These are phyloP conservation scores for Plantago lanceolata DNA, from an alignment of 305 asterid genomes.

Conservation along the genomic window DNA sequence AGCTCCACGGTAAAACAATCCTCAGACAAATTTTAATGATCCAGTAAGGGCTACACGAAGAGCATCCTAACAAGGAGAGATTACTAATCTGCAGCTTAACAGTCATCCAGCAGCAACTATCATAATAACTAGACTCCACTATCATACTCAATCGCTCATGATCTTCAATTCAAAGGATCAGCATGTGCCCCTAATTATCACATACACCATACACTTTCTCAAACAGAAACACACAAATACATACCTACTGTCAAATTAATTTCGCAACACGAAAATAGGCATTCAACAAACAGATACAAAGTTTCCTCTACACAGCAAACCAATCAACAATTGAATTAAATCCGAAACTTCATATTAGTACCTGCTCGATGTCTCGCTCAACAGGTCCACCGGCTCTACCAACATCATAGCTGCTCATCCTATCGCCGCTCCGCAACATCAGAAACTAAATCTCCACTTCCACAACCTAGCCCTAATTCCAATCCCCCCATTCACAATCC, in stretches of 20 bases:
- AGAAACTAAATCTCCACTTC: slow-evolving; percentile 26
- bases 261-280: neutral
- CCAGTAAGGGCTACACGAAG: neutral
- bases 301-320: neutral
- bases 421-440: slow-evolving; percentile 46
- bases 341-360: slow-evolving; percentile 13
- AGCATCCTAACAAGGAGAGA: neutral
- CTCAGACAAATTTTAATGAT: neutral
- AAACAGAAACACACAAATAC: neutral
- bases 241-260: neutral
- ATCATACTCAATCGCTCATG: neutral
- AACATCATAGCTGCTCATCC: slow-evolving; percentile 48
- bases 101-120: slow-evolving; percentile 8
- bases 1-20: neutral
- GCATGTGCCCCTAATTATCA: slow-evolving; percentile 4
- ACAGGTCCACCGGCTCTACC: slow-evolving; percentile 48
- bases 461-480: slow-evolving; percentile 45
- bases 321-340: neutral
- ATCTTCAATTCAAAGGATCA: neutral
- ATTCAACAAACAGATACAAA: slow-evolving; percentile 6
- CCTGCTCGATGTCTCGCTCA: slow-evolving; percentile 60
- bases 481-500: slow-evolving; percentile 39
- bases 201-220: slow-evolving; percentile 11
- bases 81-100: too few relatives aligned
- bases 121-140: slow-evolving; percentile 6